phyloP scores from a whole-genome alignment of 2,329 filamentous ascomycete species.

The Pyrenochaeta sp. region DNA sequence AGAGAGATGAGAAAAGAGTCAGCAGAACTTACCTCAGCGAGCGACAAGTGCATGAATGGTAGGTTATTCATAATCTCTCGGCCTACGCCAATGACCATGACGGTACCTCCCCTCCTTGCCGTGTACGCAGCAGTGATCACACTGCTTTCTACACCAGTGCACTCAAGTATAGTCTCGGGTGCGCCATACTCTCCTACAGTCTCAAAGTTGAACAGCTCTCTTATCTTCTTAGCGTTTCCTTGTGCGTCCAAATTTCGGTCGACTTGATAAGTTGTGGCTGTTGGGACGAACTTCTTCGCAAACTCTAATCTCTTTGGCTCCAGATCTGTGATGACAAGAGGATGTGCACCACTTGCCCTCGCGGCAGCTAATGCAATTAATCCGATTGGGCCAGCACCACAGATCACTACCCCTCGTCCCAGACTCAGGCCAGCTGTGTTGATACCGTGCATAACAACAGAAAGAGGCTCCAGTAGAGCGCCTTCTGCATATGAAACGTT shows the following conservation, averaged over 20 bases:
- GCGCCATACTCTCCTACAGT: conserved; percentile 61
- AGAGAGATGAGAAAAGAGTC: neutral
- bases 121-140: conserved; percentile 66
- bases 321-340: conserved; percentile 69
- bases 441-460: conserved; percentile 69
- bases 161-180: conserved; percentile 68
- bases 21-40: conserved; percentile 60
- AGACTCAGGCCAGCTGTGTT: conserved; percentile 56
- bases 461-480: conserved; percentile 70
- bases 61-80: conserved; percentile 69
- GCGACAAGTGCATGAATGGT: conserved; percentile 71
- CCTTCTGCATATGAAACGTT: conserved; percentile 65
- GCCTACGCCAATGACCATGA: conserved; percentile 72
- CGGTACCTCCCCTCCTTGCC: conserved; percentile 64
- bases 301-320: conserved; percentile 64
- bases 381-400: conserved; percentile 69
- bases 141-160: conserved; percentile 71
- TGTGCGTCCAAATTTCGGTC: conserved; percentile 54
- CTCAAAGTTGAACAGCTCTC: conserved; percentile 59
- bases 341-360: conserved; percentile 68
- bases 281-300: conserved; percentile 64
- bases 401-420: conserved; percentile 5
- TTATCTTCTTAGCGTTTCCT: conserved; percentile 61
- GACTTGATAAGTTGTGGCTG: conserved; percentile 63
- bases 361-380: conserved; percentile 68